A percentile compares a stretch with the other conserved stretches of the same genome.
These are phyloP conservation scores for Claviceps sp. DNA, from an alignment of 2,329 filamentous ascomycete genomes.

Conservation along the genomic window DNA sequence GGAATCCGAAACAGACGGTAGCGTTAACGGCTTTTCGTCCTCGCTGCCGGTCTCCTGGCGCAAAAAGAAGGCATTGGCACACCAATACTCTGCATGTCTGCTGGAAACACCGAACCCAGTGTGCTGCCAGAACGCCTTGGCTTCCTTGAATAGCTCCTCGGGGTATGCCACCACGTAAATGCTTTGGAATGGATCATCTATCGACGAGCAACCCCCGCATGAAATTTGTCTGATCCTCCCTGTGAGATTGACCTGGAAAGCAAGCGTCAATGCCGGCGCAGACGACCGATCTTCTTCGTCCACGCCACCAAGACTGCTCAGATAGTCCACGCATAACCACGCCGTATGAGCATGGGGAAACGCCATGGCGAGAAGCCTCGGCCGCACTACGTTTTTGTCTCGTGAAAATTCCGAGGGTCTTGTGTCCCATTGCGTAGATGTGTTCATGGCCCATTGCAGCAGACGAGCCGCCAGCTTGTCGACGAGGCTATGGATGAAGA, in stretches of 20 bases:
- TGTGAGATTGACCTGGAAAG: background rate
- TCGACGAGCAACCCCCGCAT: background rate
- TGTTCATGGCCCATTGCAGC: constrained; percentile 8
- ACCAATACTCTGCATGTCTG: constrained; percentile 14
- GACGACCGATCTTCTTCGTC: background rate
- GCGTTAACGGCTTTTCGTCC: background rate
- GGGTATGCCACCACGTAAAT: constrained; percentile 11
- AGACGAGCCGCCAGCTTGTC: constrained; percentile 9
- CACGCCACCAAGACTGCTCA: constrained; percentile 7
- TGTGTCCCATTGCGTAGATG: background rate
- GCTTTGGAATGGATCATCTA: background rate
- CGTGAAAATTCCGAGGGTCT: background rate
- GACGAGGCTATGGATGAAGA: constrained; percentile 14
- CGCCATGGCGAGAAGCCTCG: constrained; percentile 3
- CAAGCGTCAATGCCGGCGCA: background rate
- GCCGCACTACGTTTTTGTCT: background rate
- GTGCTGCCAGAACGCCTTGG: constrained; percentile 18
- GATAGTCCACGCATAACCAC: constrained; percentile 8
- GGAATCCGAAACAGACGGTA: constrained; percentile 4
- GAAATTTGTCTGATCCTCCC: background rate
- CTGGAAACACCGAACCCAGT: constrained; percentile 17
- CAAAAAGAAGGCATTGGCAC: constrained; percentile 12
- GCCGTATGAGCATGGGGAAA: constrained; percentile 5
- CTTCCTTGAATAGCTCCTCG: constrained; percentile 7
- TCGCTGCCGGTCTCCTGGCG: background rate